Base-by-base conservation (phyloP, 495 filamentous ascomycete genomes). In the Aspergillus mulundensis region DNA sequence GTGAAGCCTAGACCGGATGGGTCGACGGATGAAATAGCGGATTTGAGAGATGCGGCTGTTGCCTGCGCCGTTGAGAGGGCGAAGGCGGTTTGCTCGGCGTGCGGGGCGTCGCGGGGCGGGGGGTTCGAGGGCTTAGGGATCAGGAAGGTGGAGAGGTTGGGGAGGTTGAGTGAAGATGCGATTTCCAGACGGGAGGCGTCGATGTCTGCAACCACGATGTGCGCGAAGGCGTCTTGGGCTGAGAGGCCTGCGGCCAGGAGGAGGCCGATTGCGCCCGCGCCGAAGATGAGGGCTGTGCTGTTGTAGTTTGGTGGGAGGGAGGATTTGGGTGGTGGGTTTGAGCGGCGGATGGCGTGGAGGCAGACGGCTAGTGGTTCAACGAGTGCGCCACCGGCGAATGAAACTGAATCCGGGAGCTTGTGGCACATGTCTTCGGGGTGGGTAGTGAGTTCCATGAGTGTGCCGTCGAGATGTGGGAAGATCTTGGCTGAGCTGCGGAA, bases 361-460 rank as follows among this genome's bases (percentile, higher is more conserved):
- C 87, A 89, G 12, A 96, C 90, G 2, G 86, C 80, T 3, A 96
- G 71, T 6, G 90, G 90, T 65, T 96, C 90, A 20, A 88, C 76
- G 1, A 95, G 68, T 1, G 90, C 90, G 36, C 89, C 90, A 15
- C 85, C 76, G 19, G 84, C 83, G 38, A 85, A 77, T 2, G 84
- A 81, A 2, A 93, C 76, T 10, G 60, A 59, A 0, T 77, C 70
- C 0, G 90, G 90, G 0, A 95, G 76, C 54, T 81, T 84, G 56
- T 73, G 63, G 56, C 64, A 64, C 60, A 72, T 60, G 23, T 67
- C 71, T 7, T 84, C 87, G 0, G 89, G 88, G 65, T 91, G 89
- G 64, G 87, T 88, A 36, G 92, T 84, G 53, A 80, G 77, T 55
- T 87, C 85, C 76, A 92, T 90, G 45, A 95, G 75, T 12, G 90